Base-by-base conservation (phyloP, 805 yeast species). In the Yarrowia hollandica region DNA sequence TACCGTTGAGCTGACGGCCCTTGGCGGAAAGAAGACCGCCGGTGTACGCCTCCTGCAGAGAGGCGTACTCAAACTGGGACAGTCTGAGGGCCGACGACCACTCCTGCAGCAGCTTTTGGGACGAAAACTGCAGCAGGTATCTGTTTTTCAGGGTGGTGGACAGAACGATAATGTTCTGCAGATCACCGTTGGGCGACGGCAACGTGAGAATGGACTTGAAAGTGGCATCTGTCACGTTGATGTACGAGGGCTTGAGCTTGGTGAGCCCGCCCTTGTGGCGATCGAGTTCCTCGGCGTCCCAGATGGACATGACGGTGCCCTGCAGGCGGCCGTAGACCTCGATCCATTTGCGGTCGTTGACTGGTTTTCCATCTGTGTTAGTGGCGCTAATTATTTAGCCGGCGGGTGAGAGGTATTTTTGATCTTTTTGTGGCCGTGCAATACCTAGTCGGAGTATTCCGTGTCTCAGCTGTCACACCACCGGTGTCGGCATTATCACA, bases 1-100 rank as follows among this genome's bases (percentile, higher is more conserved):
- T 90, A 68, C 95, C 98, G 58, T 92, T 85, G 62, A 94, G 75
- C 62, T 86, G 77, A 5, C 96, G 80, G 19, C 99, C 99, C 67
- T 95, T 79, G n/a, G 96, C 90, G 9, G 95, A 86, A 58, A 94
- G 75, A 60, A 94, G 76, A 0, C 97, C 97, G 9, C 96, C 99
- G 0, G 99, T 91, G 71, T 94, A 94, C 1, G 97, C 97, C 69
- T 90, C 96, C 74, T 94, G 98, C 60, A 94, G 76, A 10, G 90
- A 75, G 16, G 84, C 81, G 71, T 86, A 85, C 74, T 94, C 99
- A 70, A 81, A 91, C 38, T 83, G 79, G 11, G 96, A 78, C 62
- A 94, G 76, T 61, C 97, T 77, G 60, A 94, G 80, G 4, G 96
- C 92, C 4, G 90, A 80, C 62, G 84, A 82, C 98, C 98, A 94